Evolutionary conservation across 208 protist species (phyloP).

Genomic region (Dictyostelium gargantuum): DNA sequence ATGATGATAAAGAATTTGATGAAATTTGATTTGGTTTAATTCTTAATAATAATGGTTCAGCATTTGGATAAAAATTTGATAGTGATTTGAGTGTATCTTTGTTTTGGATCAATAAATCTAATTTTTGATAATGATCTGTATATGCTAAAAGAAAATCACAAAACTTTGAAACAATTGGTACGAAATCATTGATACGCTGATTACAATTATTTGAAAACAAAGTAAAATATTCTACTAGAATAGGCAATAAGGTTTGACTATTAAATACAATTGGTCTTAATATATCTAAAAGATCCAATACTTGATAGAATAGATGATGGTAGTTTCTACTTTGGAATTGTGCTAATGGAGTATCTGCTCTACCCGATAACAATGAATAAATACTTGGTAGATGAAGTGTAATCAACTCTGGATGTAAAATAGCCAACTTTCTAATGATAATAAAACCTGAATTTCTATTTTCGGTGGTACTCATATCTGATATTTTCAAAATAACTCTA

Average conservation of each 20-base stretch:
- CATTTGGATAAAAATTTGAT: constrained; percentile 33
- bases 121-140: background rate
- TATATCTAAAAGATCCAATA: constrained; percentile 33
- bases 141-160: background rate
- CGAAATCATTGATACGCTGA: background rate
- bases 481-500: constrained; percentile 16
- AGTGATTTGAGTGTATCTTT: background rate
- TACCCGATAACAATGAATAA: background rate
- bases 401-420: constrained; percentile 29
- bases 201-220: background rate
- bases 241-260: background rate
- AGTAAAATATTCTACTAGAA: constrained; percentile 48
- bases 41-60: background rate
- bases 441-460: constrained; percentile 10
- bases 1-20: background rate
- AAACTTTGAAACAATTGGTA: background rate
- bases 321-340: constrained; percentile 26
- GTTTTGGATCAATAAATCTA: background rate
- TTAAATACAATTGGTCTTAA: constrained; percentile 13
- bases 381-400: background rate
- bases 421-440: constrained; percentile 8
- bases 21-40: background rate
- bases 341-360: background rate
- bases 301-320: constrained; percentile 19
- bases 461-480: background rate